A percentile compares a stretch with the other conserved stretches of the same genome.
Conservation (phyloP, 305 asterid species). For the Fraxinus sp. region DNA sequence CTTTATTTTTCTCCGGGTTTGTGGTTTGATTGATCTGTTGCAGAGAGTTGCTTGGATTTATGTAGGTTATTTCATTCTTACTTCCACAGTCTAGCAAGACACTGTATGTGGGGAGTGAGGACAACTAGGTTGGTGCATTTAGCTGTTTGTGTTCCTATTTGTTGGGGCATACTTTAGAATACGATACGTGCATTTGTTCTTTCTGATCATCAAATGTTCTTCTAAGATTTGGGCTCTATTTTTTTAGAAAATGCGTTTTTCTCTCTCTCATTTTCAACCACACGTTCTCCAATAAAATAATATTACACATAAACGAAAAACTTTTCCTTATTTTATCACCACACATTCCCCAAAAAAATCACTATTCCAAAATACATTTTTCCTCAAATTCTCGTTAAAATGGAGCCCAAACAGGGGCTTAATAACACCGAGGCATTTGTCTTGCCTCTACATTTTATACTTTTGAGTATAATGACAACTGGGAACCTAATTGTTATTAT, state of each 20-base stretch:
- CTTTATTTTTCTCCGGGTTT: background rate
- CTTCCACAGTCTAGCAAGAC: background rate
- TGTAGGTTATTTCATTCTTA: background rate
- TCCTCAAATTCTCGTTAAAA: too few relatives aligned
- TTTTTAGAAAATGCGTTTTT: too few relatives aligned
- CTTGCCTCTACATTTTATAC: background rate
- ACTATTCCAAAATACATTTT: too few relatives aligned
- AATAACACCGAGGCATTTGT: background rate
- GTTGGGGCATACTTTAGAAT: background rate
- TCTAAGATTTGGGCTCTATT: background rate
- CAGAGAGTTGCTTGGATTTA: background rate
- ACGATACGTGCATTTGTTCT: background rate
- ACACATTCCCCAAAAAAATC: too few relatives aligned
- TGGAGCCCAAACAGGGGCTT: too few relatives aligned
- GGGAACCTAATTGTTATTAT: background rate
- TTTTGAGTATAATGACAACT: background rate
- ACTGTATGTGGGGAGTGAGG: background rate
- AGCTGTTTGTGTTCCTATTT: background rate
- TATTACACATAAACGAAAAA: too few relatives aligned
- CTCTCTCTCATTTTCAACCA: too few relatives aligned
- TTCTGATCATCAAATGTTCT: background rate
- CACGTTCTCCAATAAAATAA: too few relatives aligned
- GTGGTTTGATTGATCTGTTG: background rate
- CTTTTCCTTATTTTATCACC: too few relatives aligned
- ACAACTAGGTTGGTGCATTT: background rate